These are phyloP conservation scores for Leptomonas pyrrhocoris DNA, from an alignment of 208 protist genomes.

Conservation along the genomic window DNA sequence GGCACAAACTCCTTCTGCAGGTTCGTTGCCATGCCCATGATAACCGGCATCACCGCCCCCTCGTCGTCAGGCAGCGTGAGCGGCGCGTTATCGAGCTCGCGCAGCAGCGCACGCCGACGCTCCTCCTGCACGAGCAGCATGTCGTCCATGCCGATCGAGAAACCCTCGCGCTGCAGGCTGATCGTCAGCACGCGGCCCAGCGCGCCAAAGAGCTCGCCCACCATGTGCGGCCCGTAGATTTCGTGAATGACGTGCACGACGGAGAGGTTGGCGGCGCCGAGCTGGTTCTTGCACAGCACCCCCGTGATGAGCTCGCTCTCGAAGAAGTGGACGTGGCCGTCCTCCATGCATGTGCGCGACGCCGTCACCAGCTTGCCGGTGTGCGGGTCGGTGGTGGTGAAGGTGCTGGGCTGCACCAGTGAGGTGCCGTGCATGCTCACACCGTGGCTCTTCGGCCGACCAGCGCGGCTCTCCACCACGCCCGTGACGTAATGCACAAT, in stretches of 20 bases:
- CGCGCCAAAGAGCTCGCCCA: constrained; percentile 94
- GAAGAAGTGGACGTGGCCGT: constrained; percentile 89
- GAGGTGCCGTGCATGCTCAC: constrained; percentile 88
- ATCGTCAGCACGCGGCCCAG: constrained; percentile 96
- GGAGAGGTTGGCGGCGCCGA: constrained; percentile 83
- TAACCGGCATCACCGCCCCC: constrained; percentile 69
- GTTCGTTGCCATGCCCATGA: constrained; percentile 81
- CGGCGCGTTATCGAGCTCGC: constrained; percentile 79
- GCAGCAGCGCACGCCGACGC: constrained; percentile 71
- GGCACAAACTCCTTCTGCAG: constrained; percentile 92
- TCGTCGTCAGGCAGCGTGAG: constrained; percentile 79
- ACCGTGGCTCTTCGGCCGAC: constrained; percentile 35
- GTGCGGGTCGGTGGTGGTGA: constrained; percentile 58
- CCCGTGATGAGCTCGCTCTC: constrained; percentile 96
- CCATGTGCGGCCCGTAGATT: constrained; percentile 95
- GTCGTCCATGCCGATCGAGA: constrained; percentile 99
- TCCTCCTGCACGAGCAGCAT: constrained; percentile 90
- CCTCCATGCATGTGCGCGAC: constrained; percentile 56
- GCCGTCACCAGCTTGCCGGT: constrained; percentile 49
- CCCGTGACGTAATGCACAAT: constrained; percentile 84
- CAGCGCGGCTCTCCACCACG: constrained; percentile 32
- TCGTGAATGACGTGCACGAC: constrained; percentile 97
- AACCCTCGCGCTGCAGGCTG: constrained; percentile 95
- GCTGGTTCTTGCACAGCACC: constrained; percentile 98
- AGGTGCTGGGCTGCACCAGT: constrained; percentile 83